phyloP scores from a whole-genome alignment of 495 filamentous ascomycete genomes.

The Penicillium macrosclerotiorum region DNA sequence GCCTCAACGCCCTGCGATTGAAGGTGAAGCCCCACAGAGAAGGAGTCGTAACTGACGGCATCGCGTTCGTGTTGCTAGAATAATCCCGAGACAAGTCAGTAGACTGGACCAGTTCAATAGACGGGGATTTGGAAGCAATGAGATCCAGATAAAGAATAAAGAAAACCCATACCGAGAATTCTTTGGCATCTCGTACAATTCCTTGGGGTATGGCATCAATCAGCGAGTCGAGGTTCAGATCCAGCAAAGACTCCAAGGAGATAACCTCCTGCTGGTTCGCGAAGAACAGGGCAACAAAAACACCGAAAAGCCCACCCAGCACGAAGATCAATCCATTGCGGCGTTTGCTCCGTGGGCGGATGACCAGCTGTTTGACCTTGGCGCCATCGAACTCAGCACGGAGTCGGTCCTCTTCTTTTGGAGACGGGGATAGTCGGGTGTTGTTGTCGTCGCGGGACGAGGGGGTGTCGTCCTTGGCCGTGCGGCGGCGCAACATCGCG shows the following conservation, averaged over 20 bases:
- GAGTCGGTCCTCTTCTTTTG: constrained; percentile 24
- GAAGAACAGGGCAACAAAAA: constrained; percentile 79
- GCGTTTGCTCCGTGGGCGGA: constrained; percentile 60
- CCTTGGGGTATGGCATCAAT: constrained; percentile 81
- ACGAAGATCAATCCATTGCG: constrained; percentile 76
- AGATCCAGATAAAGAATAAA: no score
- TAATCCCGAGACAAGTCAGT: constrained; percentile 3
- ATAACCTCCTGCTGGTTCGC: constrained; percentile 81
- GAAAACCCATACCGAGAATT: constrained; percentile 62
- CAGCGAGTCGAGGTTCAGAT: constrained; percentile 79
- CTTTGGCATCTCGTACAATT: constrained; percentile 76
- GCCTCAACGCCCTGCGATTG: constrained; percentile 79
- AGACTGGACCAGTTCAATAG: neutral
- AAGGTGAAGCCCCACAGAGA: constrained; percentile 80
- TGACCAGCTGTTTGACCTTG: constrained; percentile 42
- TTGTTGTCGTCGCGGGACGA: constrained; percentile 10
- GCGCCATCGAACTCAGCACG: constrained; percentile 22
- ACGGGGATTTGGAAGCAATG: no score
- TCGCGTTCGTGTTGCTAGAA: constrained; percentile 77
- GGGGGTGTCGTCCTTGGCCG: constrained; percentile 34
- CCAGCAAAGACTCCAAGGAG: constrained; percentile 73
- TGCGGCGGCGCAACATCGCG: constrained; percentile 44
- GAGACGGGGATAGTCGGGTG: constrained; percentile 7
- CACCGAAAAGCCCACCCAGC: constrained; percentile 78
- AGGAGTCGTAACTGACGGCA: constrained; percentile 87